Base-by-base conservation (phyloP, 768 basidiomycete genomes). In the Phaeotremella skinneri region DNA sequence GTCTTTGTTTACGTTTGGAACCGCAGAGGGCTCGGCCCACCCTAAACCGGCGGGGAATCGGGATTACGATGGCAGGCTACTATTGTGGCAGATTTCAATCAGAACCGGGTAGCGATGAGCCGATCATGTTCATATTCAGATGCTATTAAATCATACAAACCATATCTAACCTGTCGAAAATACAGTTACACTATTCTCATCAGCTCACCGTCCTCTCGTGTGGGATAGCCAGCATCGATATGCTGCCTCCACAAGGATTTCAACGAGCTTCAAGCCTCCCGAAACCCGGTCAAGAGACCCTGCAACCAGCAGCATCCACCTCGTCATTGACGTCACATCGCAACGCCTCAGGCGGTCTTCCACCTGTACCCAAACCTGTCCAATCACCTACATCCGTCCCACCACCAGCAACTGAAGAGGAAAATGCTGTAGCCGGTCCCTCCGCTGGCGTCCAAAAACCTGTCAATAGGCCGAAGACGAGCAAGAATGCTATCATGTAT, bases 401-500 rank as follows among this genome's bases (percentile, higher is more conserved):
- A 25, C 1, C 34, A 20, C 29, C 23, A 6, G 34, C 20, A 11
- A 23, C 16, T 21, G 49, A 13, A 50, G 49, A 21, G 9, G 21
- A 11, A 50, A 27, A 50, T 16, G 11, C 21, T 25, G n/a, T 11
- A 29, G 20, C 30, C 51, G 16, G 32, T 37, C 21, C 43, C 7
- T 11, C 43, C 6, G 23, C 49, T 51, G 49, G 20, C 14, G 17
- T n/a, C 37, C 9, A n/a, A n/a, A 52, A 52, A 37, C 51, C 51
- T 7, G 51, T 52, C n/a, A 52, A 52, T 23, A 11, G 51, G 23
- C 51, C 51, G 4, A 14, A 6, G 16, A 52, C 51, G 4, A 23
- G 48, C 34, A 63, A 76, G 65, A 71, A 72, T 47, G 67, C 72
- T 16, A 76, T 76, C 39, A 57, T 76, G n/a, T 72, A 71, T 31